Evolutionary conservation across 108 stramenopile species (phyloP), one percentile per base, ranked within the genome.

Genomic region (Mayamaea pseudoterrestris): DNA sequence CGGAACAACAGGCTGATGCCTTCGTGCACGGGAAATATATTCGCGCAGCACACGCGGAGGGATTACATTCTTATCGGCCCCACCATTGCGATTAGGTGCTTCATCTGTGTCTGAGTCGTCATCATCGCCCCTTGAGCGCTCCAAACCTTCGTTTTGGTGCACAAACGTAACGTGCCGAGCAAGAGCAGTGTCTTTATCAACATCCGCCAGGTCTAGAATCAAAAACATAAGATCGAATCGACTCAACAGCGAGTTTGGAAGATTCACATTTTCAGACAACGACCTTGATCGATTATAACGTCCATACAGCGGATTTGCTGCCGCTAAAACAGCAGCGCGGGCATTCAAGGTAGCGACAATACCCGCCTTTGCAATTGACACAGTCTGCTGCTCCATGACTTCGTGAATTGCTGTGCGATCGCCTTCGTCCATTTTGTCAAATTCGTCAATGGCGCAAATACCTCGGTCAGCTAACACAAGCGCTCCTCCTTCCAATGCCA

Each of bases 331-430:
- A 7, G 98, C 93, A 5, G 94, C 79, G 26, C 98, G 86, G 3
- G 98, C 98, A 70, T 99, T 97, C 11, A 99, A 65, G 4, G 97
- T 96, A 0, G 98, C 94, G 0, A 97, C 96, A 58, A 99, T 98
- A 20, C 98, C 98, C 0, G 96, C 98, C 61, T 99, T 98, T 50
- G 97, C 96, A 18, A 99, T 85, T 30, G 73, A 78, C 7, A 99
- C 94, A 9, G 95, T 97, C 76, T 99, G 98, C 51, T 99, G 96
- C 73, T 99, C 98, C 96, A 99, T 98, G 18, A 98, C 98, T 75
- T 99, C 98, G 68, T 99, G 98, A 44, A 99, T 99, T 13, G 96
- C 96, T 7, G 98, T 96, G 26, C 98, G 78, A 46, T 98, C 94
- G 1, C 62, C 41, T 58, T 98, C 95, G 53, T 96, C 94, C 94